Percentiles rank a stretch among this genome's conserved stretches.
phyloP scores from a whole-genome alignment of 768 basidiomycete genomes.

The Tulasnella calospora region DNA sequence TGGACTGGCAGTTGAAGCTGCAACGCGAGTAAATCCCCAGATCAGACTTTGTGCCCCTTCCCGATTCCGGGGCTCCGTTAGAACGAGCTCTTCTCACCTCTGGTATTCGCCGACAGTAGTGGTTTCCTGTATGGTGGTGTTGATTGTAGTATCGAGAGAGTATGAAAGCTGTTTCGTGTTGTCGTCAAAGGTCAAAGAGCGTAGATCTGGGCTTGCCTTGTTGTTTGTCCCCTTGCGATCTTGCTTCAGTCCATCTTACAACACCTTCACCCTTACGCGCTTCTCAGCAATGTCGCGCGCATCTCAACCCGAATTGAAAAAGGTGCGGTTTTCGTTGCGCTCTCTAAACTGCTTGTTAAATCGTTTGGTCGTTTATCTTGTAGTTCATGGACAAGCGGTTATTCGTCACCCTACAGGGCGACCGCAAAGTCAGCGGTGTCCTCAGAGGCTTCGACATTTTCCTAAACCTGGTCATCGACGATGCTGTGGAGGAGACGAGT shows the following conservation, averaged over 20 bases:
- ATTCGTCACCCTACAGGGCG: constrained; percentile 89
- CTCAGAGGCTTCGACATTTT: constrained; percentile 98
- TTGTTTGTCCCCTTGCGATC: background rate
- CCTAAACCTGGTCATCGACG: constrained; percentile 95
- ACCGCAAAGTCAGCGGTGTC: constrained; percentile 91
- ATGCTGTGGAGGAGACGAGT: constrained; percentile 85
- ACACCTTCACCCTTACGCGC: constrained; percentile 11
- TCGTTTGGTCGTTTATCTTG: constrained; percentile 1
- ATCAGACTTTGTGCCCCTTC: too few species aligned
- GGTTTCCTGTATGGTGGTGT: background rate
- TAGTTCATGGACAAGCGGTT: constrained; percentile 99
- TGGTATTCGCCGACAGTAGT: background rate
- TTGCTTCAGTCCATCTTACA: background rate
- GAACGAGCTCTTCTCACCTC: background rate
- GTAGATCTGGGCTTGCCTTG: background rate
- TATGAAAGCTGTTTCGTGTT: background rate
- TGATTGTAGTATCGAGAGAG: background rate
- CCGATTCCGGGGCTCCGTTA: too few species aligned
- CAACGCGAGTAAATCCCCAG: too few species aligned
- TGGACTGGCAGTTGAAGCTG: too few species aligned
- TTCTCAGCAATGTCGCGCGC: constrained; percentile 72
- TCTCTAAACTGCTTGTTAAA: constrained; percentile 18
- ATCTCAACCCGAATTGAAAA: constrained; percentile 96
- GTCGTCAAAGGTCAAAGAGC: background rate
- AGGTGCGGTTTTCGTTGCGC: constrained; percentile 49